Evolutionary conservation across 352 stramenopile genomes (phyloP), one percentile per base, ranked within the genome.

Genomic region (Globisporangium splendens): DNA sequence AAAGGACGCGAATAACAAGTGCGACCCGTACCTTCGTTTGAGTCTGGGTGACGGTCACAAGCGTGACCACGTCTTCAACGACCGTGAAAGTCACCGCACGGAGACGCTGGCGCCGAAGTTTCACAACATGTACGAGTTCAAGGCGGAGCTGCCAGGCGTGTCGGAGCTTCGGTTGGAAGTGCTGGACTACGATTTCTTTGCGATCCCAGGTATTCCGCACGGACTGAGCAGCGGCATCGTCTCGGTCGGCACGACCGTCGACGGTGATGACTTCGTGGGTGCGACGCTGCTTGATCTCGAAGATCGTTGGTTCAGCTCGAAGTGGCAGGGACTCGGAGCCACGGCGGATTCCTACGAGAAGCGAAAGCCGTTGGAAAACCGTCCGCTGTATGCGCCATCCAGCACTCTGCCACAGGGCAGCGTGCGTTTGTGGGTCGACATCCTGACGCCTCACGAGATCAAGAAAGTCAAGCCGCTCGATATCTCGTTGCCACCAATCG

Each of bases 201-300:
- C 82, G 2, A 73, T 92, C 13, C 72, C 83, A 0, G 73, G 54
- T 4, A 65, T 88, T 41, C 73, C 78, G 22, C 68, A 60, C 18
- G 74, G 80, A n/a, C 20, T 83, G 48, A 89, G 69, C 49, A 83
- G 77, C 44, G 75, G 76, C 0, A 51, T 87, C 24, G 74, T 72
- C 38, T 71, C 72, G 18, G 61, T 83, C 2, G 75, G 73, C 28
- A 82, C 62, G 33, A 82, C 72, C 2, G 66, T 85, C 21, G 72
- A 71, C 22, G 79, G 72, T 28, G 90, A 98, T 55, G 89, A 97
- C 39, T 87, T 97, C 39, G 92, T 98, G 54, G 93, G 93, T 3
- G 80, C 85, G 13, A 98, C 91, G n/a, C 65, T 85, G 1, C 96
- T 98, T 41, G 93, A 98, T 59, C 69, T 98, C 0, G 93, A 98